phyloP scores from a whole-genome alignment of 495 filamentous ascomycete genomes.

The Astrocystis sublimbata region DNA sequence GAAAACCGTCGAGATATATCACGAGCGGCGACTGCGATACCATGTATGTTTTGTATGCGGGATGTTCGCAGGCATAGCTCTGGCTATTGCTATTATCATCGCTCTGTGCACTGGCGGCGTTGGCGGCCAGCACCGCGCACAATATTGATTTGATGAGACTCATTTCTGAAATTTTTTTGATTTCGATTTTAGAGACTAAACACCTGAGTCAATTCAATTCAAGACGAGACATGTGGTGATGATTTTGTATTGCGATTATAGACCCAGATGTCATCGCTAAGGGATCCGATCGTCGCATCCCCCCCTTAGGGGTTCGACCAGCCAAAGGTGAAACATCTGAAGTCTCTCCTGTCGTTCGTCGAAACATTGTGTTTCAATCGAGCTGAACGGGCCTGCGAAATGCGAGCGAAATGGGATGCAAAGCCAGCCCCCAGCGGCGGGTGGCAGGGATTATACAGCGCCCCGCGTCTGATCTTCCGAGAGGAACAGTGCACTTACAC shows the following conservation, averaged over 20 bases:
- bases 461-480: conserved; percentile 10
- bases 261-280: not conserved
- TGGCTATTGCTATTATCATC: conserved; percentile 20
- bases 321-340: conserved; percentile 32
- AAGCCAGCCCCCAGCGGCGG: conserved; percentile 18
- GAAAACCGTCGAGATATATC: conserved; percentile 55
- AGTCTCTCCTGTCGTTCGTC: conserved; percentile 17
- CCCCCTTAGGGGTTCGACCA: conserved; percentile 17
- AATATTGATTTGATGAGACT: conserved; percentile 23
- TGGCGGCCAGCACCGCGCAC: conserved; percentile 24
- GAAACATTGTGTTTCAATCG: conserved; percentile 1
- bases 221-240: not conserved
- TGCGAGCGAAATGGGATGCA: conserved; percentile 25
- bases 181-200: not conserved
- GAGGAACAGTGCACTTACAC: not conserved
- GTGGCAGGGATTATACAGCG: conserved; percentile 7
- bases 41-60: conserved; percentile 51
- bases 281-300: not conserved
- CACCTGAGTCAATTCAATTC: not conserved
- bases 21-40: conserved; percentile 57
- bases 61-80: conserved; percentile 35
- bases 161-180: conserved; percentile 13
- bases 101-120: conserved; percentile 22
- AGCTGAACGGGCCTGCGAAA: conserved; percentile 23
- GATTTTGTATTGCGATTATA: conserved; percentile 5